These are phyloP conservation scores for Aegilops bicornis DNA, from an alignment of 176 grass and related monocot species.

Conservation along the genomic window DNA sequence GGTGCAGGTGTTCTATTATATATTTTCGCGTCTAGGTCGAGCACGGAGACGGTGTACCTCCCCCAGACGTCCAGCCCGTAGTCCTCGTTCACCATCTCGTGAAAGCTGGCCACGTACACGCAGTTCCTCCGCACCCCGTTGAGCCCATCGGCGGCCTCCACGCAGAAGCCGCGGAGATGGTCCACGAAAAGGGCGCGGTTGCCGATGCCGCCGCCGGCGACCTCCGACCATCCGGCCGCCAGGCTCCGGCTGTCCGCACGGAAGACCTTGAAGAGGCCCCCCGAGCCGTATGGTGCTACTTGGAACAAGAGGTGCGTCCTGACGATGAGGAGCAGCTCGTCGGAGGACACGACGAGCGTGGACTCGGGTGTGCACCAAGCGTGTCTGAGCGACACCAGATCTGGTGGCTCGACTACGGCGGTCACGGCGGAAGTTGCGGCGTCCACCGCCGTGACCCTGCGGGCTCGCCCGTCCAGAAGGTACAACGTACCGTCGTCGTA, in stretches of 20 bases:
- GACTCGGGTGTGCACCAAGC: no score
- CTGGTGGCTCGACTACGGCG: no score
- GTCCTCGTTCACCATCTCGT: slow-evolving; percentile 5
- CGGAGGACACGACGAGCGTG: no score
- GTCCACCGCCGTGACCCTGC: slow-evolving; percentile 10
- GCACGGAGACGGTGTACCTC: background rate
- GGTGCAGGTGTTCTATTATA: no score
- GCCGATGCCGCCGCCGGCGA: slow-evolving; percentile 9
- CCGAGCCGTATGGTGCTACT: background rate
- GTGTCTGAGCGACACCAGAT: no score
- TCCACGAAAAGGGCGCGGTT: slow-evolving; percentile 23
- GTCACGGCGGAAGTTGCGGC: background rate
- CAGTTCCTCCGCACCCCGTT: slow-evolving; percentile 32
- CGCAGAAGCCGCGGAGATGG: slow-evolving; percentile 20
- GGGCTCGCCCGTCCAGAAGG: background rate
- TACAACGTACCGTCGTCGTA: slow-evolving; percentile 24
- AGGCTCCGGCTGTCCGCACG: background rate
- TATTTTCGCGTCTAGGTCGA: background rate
- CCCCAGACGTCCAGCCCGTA: background rate
- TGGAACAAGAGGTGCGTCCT: background rate
- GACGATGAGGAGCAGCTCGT: no score
- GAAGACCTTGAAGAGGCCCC: background rate
- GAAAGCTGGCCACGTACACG: slow-evolving; percentile 6
- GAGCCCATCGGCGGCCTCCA: slow-evolving; percentile 6
- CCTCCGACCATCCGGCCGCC: slow-evolving; percentile 6